These are phyloP conservation scores for Senna siamea DNA, from an alignment of 306 rosid species.

Conservation along the genomic window DNA sequence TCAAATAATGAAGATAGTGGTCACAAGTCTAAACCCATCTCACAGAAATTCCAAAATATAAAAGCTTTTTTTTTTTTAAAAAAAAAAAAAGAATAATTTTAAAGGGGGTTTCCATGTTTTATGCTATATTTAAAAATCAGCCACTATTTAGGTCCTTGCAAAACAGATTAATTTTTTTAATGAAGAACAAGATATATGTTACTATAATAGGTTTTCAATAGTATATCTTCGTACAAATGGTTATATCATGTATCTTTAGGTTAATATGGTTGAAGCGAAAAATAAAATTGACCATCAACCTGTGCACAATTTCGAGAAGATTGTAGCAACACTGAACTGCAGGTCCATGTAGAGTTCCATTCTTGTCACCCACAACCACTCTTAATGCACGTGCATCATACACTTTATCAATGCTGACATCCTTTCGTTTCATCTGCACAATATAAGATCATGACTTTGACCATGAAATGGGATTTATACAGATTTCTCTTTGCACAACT, in stretches of 20 bases:
- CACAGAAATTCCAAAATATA: slow-evolving; percentile 33
- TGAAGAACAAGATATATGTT: background rate
- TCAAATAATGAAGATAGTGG: slow-evolving; percentile 28
- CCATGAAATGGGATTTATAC: slow-evolving; percentile 18
- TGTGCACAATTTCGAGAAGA: slow-evolving; percentile 92
- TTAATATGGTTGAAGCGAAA: slow-evolving; percentile 18
- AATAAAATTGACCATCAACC: slow-evolving; percentile 39
- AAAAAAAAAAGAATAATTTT: slow-evolving; percentile 23
- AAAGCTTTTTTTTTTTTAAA: slow-evolving; percentile 8
- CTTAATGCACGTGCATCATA: slow-evolving; percentile 95
- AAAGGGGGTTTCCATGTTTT: background rate
- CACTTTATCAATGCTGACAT: slow-evolving; percentile 72
- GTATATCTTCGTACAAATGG: slow-evolving; percentile 24
- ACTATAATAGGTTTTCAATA: slow-evolving; percentile 10
- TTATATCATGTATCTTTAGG: slow-evolving; percentile 6
- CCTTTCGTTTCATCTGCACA: slow-evolving; percentile 89
- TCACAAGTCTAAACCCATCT: slow-evolving; percentile 22
- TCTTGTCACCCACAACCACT: slow-evolving; percentile 97
- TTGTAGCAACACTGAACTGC: slow-evolving; percentile 94
- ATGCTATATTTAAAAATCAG: background rate
- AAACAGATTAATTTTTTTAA: slow-evolving; percentile 3
- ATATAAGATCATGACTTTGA: slow-evolving; percentile 37
- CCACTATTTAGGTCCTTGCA: background rate
- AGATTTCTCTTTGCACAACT: background rate
- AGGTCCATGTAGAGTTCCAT: slow-evolving; percentile 88